Evolutionary conservation across 495 filamentous ascomycete genomes (phyloP).

Genomic region (Clavariopsis aquatica): DNA sequence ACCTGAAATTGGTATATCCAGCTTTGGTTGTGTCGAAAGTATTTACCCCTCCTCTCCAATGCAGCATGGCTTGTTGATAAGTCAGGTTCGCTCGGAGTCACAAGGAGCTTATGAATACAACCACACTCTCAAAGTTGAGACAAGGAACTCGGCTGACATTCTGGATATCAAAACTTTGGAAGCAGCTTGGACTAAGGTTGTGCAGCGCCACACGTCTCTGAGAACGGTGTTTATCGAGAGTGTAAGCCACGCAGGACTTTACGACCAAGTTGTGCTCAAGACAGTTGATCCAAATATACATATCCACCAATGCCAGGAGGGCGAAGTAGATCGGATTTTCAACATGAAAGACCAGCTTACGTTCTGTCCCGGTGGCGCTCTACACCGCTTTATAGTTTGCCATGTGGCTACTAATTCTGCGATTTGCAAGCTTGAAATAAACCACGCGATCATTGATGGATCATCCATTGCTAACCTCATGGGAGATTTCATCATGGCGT

Average conservation of each 20-base stretch:
- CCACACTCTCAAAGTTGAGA: conserved; percentile 28
- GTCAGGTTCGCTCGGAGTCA: conserved; percentile 16
- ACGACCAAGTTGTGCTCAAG: conserved; percentile 25
- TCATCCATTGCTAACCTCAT: conserved; percentile 38
- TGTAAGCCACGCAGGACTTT: conserved; percentile 24
- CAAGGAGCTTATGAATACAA: conserved; percentile 28
- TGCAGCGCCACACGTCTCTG: conserved; percentile 30
- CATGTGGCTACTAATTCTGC: conserved; percentile 12
- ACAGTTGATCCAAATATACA: conserved; percentile 17
- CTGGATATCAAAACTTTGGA: conserved; percentile 18
- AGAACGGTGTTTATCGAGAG: conserved; percentile 31
- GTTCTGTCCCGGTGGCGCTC: conserved; percentile 12
- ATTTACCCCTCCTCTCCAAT: conserved; percentile 29
- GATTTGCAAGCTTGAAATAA: conserved; percentile 28
- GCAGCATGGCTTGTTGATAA: conserved; percentile 28
- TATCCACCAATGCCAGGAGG: conserved; percentile 16
- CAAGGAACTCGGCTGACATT: conserved; percentile 15
- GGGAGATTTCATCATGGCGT: conserved; percentile 41
- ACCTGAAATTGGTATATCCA: conserved; percentile 23
- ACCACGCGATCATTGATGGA: conserved; percentile 30
- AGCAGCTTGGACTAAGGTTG: conserved; percentile 22
- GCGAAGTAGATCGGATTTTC: conserved; percentile 16
- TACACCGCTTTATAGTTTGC: conserved; percentile 28
- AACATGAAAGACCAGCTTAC: conserved; percentile 6
- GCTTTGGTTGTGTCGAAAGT: conserved; percentile 15